Conservation (phyloP, 2,329 filamentous ascomycete genomes). For the Pseudogymnoascus sp. region DNA sequence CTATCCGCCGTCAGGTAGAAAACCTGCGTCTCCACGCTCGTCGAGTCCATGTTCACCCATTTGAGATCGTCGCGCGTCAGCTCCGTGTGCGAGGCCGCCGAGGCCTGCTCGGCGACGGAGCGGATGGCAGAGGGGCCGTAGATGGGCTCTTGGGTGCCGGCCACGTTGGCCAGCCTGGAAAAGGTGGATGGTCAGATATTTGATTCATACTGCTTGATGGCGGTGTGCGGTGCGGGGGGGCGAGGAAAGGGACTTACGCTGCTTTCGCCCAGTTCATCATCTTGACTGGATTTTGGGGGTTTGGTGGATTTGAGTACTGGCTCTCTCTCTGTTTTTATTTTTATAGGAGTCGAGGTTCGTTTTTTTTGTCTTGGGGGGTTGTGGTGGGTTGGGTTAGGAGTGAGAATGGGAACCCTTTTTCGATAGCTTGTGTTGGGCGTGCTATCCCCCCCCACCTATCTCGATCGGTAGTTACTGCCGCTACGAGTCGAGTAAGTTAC, state of each 20-base stretch:
- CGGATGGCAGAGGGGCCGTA: slow-evolving; percentile 85
- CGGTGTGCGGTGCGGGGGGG: slow-evolving; percentile 10
- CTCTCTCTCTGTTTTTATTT: too few relatives aligned
- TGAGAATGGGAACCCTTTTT: background rate
- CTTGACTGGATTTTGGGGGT: slow-evolving; percentile 26
- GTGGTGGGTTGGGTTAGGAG: slow-evolving; percentile 8
- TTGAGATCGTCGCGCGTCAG: slow-evolving; percentile 67
- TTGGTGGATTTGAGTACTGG: too few relatives aligned
- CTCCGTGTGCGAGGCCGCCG: slow-evolving; percentile 72
- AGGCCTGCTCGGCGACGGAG: slow-evolving; percentile 73
- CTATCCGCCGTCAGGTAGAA: slow-evolving; percentile 83
- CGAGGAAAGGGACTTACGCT: slow-evolving; percentile 50
- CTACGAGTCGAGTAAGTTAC: background rate
- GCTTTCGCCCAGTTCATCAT: slow-evolving; percentile 97
- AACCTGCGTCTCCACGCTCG: slow-evolving; percentile 86
- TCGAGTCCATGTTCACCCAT: slow-evolving; percentile 75
- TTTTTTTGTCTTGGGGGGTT: slow-evolving; percentile 5
- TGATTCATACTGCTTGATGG: background rate
- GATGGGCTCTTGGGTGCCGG: slow-evolving; percentile 91
- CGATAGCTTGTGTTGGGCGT: background rate
- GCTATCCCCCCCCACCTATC: background rate
- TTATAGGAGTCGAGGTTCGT: slow-evolving; percentile 1
- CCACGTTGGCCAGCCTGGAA: slow-evolving; percentile 63
- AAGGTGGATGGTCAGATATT: slow-evolving; percentile 17
- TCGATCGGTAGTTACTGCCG: background rate